phyloP scores from a whole-genome alignment of 129 eudicot genomes.

The Escallonia rubra region DNA sequence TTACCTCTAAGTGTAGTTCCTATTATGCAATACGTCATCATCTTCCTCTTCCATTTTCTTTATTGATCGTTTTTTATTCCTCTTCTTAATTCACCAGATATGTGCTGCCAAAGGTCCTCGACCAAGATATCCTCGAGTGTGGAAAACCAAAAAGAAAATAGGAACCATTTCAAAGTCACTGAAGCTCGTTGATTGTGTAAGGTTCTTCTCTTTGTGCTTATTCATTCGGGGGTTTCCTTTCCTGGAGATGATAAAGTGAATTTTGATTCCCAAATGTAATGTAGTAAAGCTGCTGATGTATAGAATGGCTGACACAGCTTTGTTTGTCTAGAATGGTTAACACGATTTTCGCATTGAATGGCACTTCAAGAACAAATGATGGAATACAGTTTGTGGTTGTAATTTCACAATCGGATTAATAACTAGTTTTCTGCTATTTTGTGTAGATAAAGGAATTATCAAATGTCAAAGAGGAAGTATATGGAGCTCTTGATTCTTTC shows the following conservation, averaged over 20 bases:
- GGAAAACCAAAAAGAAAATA: constrained; percentile 65
- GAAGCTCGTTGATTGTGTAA: constrained; percentile 89
- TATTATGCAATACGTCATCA: not conserved
- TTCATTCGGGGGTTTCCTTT: not conserved
- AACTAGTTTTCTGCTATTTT: constrained; percentile 4
- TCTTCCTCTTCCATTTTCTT: not conserved
- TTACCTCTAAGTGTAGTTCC: not conserved
- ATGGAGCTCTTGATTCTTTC: constrained; percentile 94
- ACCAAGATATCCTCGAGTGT: constrained; percentile 92
- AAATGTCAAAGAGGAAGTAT: constrained; percentile 95
- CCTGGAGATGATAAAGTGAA: not conserved
- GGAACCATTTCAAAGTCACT: constrained; percentile 85
- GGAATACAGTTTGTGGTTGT: not conserved
- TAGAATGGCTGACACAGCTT: not conserved
- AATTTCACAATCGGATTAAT: not conserved
- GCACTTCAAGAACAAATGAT: not conserved
- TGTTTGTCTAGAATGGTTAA: not conserved
- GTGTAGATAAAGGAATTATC: constrained; percentile 76
- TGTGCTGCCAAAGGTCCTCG: constrained; percentile 97
- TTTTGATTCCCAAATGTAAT: not conserved
- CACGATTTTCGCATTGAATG: not conserved
- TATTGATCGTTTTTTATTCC: not conserved
- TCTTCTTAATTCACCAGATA: constrained; percentile 33
- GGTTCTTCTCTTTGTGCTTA: constrained; percentile 18
- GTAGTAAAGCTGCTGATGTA: not conserved